Base-by-base conservation (phyloP, 208 protist genomes). In the Leishmania tarentolae region DNA sequence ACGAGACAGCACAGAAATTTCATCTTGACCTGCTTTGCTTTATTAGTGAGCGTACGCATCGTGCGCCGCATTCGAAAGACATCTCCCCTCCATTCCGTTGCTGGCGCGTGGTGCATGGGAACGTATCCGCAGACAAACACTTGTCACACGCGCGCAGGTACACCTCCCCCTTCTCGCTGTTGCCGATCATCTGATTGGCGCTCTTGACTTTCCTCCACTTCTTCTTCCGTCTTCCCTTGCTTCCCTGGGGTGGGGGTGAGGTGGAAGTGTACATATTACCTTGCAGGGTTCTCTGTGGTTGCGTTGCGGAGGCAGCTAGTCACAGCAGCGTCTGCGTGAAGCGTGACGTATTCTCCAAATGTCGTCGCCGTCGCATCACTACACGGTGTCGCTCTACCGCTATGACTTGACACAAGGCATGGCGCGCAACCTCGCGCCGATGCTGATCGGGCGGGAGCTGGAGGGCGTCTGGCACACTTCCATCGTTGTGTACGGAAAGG, bases 381-480 rank as follows among this genome's bases (percentile, higher is more conserved):
- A 81, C 13, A 74, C 84, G 21, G 98, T 99, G 17, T 79, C 89
- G 35, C 75, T 99, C 40, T 95, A 98, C 84, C 92, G 98, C 57
- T 99, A 99, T 84, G 98, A 99, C 83, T 70, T 99, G n/a, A 95
- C 88, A 3, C 83, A 90, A 17, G 98, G 98, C 13, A 93, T 99
- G 90, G 98, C 97, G 1, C 84, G 80, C 59, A 83, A 28, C 40
- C 83, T 99, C 59, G 93, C 90, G 37, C 75, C 81, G 11, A 77
- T 92, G 80, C 78, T 99, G 24, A 73, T 98, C 52, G 98, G 98
- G n/a, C 88, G 91, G 37, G 82, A 87, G 1, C 74, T 99, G 37
- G 97, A 99, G 63, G 97, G 87, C 17, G 95, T 99, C 70, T 99
- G 95, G 93, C 98, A 99, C 87, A 99, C 98, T 3, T 86, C 89